Percentiles rank a stretch among this genome's conserved stretches.
Conservation (phyloP, 208 protist species). For the Crithidia mellificae region DNA sequence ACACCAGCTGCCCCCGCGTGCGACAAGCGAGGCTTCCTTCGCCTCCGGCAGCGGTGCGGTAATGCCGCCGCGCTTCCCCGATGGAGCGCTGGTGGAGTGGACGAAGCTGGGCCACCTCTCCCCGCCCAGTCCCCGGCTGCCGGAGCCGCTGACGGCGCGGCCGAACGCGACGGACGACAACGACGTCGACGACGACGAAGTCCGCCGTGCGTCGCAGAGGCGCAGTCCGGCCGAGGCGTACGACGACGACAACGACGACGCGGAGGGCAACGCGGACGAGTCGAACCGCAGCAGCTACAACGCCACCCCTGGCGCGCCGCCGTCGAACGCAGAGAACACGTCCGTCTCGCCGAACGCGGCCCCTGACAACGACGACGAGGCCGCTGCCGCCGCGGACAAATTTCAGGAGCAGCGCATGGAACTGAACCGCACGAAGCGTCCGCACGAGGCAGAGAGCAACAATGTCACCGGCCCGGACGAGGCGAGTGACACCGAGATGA, state of each 20-base stretch:
- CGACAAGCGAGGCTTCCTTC: conserved; percentile 1
- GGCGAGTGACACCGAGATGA: conserved; percentile 1
- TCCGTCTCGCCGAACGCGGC: not conserved
- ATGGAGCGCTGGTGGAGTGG: conserved; percentile 18
- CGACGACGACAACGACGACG: not conserved
- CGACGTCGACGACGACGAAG: not conserved
- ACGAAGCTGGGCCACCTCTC: conserved; percentile 9
- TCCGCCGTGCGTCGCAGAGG: not conserved
- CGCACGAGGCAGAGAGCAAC: not conserved
- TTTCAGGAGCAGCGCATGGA: not conserved
- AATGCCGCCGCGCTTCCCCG: conserved; percentile 4
- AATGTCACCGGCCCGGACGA: not conserved
- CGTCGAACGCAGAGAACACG: not conserved
- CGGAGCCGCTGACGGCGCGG: conserved; percentile 14
- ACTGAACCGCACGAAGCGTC: conserved; percentile 19
- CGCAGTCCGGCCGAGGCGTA: not conserved
- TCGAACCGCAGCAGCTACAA: conserved; percentile 16
- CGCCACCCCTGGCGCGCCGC: conserved; percentile 1
- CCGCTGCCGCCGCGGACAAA: not conserved
- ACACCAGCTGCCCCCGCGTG: not conserved
- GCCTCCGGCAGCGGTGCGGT: conserved; percentile 4
- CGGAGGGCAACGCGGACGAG: not conserved
- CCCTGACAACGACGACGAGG: not conserved
- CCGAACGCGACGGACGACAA: not conserved
- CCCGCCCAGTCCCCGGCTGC: conserved; percentile 4